Conservation (phyloP, 2,329 filamentous ascomycete species). For the Cordyceps tenuipes region DNA sequence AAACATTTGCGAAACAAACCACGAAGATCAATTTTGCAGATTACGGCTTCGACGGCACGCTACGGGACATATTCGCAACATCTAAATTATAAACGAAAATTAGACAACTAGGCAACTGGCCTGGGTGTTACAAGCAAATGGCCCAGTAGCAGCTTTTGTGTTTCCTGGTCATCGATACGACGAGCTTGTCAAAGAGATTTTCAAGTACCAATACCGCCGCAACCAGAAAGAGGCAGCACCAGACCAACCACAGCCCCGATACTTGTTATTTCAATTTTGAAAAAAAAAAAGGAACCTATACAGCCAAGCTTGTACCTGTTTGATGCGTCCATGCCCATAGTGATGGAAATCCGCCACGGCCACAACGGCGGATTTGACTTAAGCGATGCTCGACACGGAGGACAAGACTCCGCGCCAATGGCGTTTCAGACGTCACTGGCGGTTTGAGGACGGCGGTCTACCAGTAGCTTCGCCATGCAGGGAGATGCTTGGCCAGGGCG, state of each 20-base stretch:
- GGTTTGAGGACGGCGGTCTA: conserved; percentile 6
- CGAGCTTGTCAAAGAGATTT: neutral
- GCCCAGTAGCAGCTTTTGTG: neutral
- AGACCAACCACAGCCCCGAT: neutral
- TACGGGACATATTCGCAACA: neutral
- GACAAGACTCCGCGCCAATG: neutral
- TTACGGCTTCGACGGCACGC: neutral
- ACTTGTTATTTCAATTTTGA: neutral
- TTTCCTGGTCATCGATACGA: neutral
- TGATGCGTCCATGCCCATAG: neutral
- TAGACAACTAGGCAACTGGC: neutral
- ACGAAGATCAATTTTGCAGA: neutral
- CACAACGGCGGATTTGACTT: neutral
- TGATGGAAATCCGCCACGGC: too few species aligned
- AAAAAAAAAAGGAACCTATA: neutral
- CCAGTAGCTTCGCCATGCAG: neutral
- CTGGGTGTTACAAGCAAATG: neutral
- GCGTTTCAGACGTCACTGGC: conserved; percentile 7
- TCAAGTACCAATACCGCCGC: neutral
- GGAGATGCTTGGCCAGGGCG: neutral
- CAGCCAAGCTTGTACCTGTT: neutral
- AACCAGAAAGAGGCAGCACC: neutral
- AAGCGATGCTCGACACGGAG: neutral
- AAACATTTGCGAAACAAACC: conserved; percentile 5
- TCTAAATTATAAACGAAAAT: neutral